Evolutionary conservation across 2,329 filamentous ascomycete genomes (phyloP).

Genomic region (Clonostachys byssicola): DNA sequence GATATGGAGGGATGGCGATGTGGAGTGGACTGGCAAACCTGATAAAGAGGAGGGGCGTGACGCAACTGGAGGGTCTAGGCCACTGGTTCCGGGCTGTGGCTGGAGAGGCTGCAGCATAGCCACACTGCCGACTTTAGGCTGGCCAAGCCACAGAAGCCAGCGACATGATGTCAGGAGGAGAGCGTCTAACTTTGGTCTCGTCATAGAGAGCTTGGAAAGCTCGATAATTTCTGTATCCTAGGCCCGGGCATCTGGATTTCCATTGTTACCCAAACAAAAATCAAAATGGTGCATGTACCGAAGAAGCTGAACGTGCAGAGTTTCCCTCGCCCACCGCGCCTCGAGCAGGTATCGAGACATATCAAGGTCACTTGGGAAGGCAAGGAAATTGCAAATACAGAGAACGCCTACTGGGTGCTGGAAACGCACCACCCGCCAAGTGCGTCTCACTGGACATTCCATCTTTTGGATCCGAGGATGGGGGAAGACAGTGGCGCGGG

Average conservation of each 20-base stretch:
- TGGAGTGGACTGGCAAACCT: too few species aligned
- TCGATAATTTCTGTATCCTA: background rate
- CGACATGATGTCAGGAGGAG: too few species aligned
- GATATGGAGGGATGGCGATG: too few species aligned
- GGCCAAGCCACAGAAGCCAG: too few species aligned
- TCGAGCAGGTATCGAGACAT: slow-evolving; percentile 49
- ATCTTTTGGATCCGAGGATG: too few species aligned
- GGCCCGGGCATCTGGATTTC: background rate
- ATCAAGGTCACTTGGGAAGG: slow-evolving; percentile 52
- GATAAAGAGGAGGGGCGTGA: too few species aligned
- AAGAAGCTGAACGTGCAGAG: slow-evolving; percentile 48
- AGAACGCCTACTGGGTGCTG: slow-evolving; percentile 55
- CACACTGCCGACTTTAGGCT: too few species aligned
- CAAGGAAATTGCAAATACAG: slow-evolving; percentile 52
- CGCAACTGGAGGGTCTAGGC: too few species aligned
- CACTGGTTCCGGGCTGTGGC: too few species aligned
- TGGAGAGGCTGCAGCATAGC: too few species aligned
- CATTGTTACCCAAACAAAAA: background rate
- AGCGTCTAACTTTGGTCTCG: background rate
- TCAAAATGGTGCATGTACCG: background rate
- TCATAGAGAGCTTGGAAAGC: background rate
- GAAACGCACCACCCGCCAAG: slow-evolving; percentile 61
- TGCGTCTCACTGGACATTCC: slow-evolving; percentile 18
- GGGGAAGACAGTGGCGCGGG: too few species aligned
- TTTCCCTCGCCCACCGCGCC: slow-evolving; percentile 54